Evolutionary conservation across 1,139 yeast species (phyloP).

Genomic region (Kodamaea anthophila): DNA sequence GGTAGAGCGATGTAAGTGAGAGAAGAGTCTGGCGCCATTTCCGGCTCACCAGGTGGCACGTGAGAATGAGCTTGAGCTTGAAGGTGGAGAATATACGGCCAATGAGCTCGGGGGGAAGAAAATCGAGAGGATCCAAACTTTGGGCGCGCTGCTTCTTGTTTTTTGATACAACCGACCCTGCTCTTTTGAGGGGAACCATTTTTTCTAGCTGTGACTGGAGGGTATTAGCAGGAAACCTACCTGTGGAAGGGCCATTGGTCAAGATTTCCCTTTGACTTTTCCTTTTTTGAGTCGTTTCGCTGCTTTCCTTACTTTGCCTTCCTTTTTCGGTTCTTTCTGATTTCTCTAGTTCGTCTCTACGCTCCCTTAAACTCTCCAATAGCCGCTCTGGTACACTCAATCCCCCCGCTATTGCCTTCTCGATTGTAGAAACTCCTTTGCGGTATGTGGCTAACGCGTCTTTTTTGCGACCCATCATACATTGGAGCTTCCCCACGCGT

Average conservation of each 20-base stretch:
- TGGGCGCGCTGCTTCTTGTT: conserved; percentile 1
- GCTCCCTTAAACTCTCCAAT: conserved; percentile 20
- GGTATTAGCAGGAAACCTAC: too few species aligned
- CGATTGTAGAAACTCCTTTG: conserved; percentile 30
- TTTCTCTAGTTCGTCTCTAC: conserved; percentile 10
- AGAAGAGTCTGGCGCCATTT: conserved; percentile 27
- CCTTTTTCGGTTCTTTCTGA: conserved; percentile 11
- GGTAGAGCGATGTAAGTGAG: conserved; percentile 23
- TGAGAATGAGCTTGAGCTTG: conserved; percentile 16
- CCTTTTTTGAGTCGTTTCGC: conserved; percentile 1
- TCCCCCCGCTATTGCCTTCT: conserved; percentile 19
- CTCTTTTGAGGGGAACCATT: not conserved
- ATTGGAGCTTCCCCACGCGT: conserved; percentile 43
- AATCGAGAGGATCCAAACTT: conserved; percentile 23
- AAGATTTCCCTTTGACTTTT: not conserved
- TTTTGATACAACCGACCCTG: not conserved
- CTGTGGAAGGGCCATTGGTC: not conserved
- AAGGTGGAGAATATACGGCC: conserved; percentile 21
- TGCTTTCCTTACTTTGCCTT: conserved; percentile 4
- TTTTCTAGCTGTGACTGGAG: not conserved
- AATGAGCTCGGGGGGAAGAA: conserved; percentile 28
- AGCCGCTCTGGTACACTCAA: conserved; percentile 24
- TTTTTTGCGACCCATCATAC: conserved; percentile 20
- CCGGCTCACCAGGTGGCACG: conserved; percentile 28
- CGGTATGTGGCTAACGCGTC: conserved; percentile 42